Evolutionary conservation across 495 filamentous ascomycete genomes (phyloP).

Genomic region (Staphylotrichum longicolle): DNA sequence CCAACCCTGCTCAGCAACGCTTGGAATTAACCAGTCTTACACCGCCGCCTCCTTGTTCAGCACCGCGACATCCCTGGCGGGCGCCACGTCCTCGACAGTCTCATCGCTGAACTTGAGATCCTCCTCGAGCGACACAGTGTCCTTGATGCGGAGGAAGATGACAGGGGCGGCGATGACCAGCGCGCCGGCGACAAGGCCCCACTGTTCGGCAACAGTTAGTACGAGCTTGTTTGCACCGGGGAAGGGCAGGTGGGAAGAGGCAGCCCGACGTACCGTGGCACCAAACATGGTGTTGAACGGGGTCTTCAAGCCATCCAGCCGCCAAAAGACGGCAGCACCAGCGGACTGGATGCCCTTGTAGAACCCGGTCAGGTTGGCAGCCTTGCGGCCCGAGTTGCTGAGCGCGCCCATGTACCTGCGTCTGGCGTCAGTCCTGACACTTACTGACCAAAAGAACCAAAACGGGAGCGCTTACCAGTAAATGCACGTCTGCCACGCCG

Average conservation of each 20-base stretch:
- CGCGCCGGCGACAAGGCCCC: slow-evolving; percentile 68
- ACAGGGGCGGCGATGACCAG: slow-evolving; percentile 76
- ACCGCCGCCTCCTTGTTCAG: slow-evolving; percentile 1
- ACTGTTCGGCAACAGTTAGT: slow-evolving; percentile 47
- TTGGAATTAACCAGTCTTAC: neutral
- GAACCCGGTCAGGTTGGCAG: slow-evolving; percentile 91
- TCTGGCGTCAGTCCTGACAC: neutral
- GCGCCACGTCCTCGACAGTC: slow-evolving; percentile 62
- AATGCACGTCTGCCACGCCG: slow-evolving; percentile 78
- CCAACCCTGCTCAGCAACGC: too few relatives aligned
- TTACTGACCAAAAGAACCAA: neutral
- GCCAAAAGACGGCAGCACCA: slow-evolving; percentile 86
- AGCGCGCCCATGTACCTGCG: slow-evolving; percentile 86
- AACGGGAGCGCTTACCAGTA: slow-evolving; percentile 66
- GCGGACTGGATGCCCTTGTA: slow-evolving; percentile 96
- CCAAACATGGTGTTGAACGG: slow-evolving; percentile 64
- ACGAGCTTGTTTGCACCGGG: neutral
- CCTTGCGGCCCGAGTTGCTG: slow-evolving; percentile 84
- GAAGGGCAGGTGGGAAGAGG: neutral
- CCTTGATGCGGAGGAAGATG: slow-evolving; percentile 74
- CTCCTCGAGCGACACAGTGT: slow-evolving; percentile 66
- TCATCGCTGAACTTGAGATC: slow-evolving; percentile 83
- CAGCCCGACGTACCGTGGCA: slow-evolving; percentile 38
- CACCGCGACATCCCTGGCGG: neutral
- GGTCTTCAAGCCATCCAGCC: slow-evolving; percentile 62